Base-by-base conservation (phyloP, 1,284 basidiomycete genomes). In the Vanrija sp. region DNA sequence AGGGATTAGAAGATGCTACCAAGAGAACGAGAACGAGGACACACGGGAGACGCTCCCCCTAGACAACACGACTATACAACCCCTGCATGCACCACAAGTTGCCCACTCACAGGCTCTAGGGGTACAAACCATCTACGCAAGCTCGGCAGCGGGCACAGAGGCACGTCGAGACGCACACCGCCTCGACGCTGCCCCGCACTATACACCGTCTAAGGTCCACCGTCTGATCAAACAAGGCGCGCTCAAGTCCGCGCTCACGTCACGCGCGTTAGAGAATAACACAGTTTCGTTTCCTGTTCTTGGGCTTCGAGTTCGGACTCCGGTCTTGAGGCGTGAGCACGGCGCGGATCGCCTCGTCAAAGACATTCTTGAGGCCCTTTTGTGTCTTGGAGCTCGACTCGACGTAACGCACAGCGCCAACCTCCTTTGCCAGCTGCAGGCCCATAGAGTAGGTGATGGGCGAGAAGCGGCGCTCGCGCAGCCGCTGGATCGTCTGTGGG, bases 371-470 rank as follows among this genome's bases (percentile, higher is more conserved):
- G 35, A 74, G 61, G 0, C 71, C 71, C 53, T 69, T 65, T 60
- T 74, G 72, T 10, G 95, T 97, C 69, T 97, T 80, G 41, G 92
- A 93, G 45, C 92, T 96, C 75, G 95, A 98, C 77, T 98, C 95
- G 55, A 98, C 78, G 72, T 98, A 98, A 76, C 93, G 95, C 63
- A 95, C 89, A 35, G 95, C 95, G 37, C 88, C 87, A 62, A 98
- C 92, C 66, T 98, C 95, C 71, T 88, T 87, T 54, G 87, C 86
- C 18, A 69, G 69, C 46, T 62, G 63, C 51, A 68, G 57, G 16
- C 72, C 71, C 64, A 67, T 66, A n/a, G 57, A 51, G 57, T 65
- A 73, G 57, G 86, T 83, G 71, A 98, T 94, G 44, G 96, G 95
- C 53, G 85, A 83, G 89, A 97, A 96, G 64, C 93, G 86, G 61